Conservation (phyloP, 2,329 filamentous ascomycete genomes). For the Nigrograna mackinnonii region DNA sequence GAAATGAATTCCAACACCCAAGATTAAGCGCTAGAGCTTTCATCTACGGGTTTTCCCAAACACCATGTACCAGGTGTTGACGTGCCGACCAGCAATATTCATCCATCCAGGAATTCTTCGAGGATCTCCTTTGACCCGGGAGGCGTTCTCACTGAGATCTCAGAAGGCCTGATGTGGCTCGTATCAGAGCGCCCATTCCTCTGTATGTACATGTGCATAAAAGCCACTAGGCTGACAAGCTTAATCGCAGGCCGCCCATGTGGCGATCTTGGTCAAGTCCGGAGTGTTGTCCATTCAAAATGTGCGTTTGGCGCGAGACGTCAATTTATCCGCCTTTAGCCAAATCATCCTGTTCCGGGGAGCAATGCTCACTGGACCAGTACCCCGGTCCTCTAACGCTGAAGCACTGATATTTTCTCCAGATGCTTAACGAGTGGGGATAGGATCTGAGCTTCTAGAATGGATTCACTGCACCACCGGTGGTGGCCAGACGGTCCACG, state of each 20-base stretch:
- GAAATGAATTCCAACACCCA: constrained; percentile 13
- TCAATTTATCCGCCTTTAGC: constrained; percentile 21
- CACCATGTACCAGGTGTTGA: constrained; percentile 9
- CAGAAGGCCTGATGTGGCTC: constrained; percentile 9
- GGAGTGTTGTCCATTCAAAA: constrained; percentile 9
- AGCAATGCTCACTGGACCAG: constrained; percentile 8
- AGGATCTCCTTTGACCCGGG: constrained; percentile 17
- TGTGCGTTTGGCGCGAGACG: constrained; percentile 1
- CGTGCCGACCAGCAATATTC: no score
- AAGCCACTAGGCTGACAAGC: constrained; percentile 9
- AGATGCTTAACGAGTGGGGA: constrained; percentile 6
- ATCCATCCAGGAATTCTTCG: no score
- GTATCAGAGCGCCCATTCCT: constrained; percentile 7
- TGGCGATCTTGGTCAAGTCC: constrained; percentile 14
- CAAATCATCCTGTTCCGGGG: constrained; percentile 12
- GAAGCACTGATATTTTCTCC: constrained; percentile 14
- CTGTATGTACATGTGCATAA: constrained; percentile 14
- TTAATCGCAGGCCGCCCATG: constrained; percentile 9
- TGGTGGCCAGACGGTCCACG: constrained; percentile 15
- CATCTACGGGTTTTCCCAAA: constrained; percentile 12
- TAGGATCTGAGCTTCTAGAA: constrained; percentile 16
- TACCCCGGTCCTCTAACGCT: constrained; percentile 3
- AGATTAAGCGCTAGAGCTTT: constrained; percentile 10
- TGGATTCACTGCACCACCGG: constrained; percentile 7
- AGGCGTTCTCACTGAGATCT: constrained; percentile 11